Base-by-base conservation (phyloP, 2,329 filamentous ascomycete species). In the Hypoxylon sp. region DNA sequence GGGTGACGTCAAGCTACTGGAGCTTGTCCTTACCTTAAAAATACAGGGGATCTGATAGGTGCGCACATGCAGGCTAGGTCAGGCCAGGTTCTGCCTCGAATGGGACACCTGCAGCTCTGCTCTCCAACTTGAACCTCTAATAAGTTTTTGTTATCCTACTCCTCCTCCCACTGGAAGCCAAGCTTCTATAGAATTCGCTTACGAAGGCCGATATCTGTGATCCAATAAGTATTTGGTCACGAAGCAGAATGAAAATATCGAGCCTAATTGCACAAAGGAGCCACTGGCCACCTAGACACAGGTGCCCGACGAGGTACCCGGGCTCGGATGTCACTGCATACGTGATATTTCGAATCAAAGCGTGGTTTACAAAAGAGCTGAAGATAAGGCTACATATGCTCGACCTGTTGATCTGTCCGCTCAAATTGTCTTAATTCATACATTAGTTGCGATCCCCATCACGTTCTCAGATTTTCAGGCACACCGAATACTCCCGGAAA, bases 1-100 rank as follows among this genome's bases (percentile, higher is more conserved):
- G 35, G 27, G 63, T 69, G 67, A 69, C 67, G 67, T 69, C 67
- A 69, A 32, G 52, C 15, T 24, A 10, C 31, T 52, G 32, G 61
- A 52, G 24, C 46, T 62, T 42, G 51, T 65, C 32, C 27, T 42
- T 31, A 24, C 54, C 53, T 69, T 67, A 58, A 56, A 54, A 69
- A 67, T 67, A 44, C 46, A 50, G 39, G 39, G 47, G 37, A 19
- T 57, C 19, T 69, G 63, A 67, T 67, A 67, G 67, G 67, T 50
- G 54, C 55, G 57, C 19, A 53, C 21, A 13, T 66, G 52, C 59
- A 63, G n/a, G 39, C 35, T 39, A 35, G 24, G 32, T 21, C 35
- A 51, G 54, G 35, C 53, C 32, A 60, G 37, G 44, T 62, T 35
- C 32, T 48, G 17, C 53, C 67, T 58, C n/a, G 32, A 69, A 61